Percentiles rank a stretch among this genome's conserved stretches.
Evolutionary conservation across 2,329 filamentous ascomycete species (phyloP).

Genomic region (Ramularia collo-cygni): DNA sequence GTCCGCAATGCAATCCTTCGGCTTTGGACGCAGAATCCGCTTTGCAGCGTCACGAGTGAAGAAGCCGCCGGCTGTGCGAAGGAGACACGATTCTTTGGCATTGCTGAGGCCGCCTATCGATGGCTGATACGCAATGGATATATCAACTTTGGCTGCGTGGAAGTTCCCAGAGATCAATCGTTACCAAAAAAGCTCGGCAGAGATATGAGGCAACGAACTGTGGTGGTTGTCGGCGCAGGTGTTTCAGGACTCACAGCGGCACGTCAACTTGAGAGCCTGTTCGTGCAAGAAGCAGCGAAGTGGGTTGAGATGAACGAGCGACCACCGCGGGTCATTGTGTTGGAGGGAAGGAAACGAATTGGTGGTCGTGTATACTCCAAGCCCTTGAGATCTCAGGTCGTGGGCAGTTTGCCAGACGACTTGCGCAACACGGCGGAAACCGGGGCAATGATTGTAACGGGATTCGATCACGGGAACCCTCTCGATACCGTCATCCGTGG

Average conservation of each 20-base stretch:
- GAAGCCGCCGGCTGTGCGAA: slow-evolving; percentile 87
- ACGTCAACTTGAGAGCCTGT: slow-evolving; percentile 80
- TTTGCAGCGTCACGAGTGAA: slow-evolving; percentile 70
- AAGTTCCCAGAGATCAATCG: slow-evolving; percentile 46
- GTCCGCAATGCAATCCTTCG: slow-evolving; percentile 91
- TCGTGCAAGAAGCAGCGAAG: slow-evolving; percentile 67
- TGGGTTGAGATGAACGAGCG: slow-evolving; percentile 60
- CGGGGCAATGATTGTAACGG: slow-evolving; percentile 97
- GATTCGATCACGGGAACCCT: slow-evolving; percentile 92
- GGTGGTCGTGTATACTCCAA: slow-evolving; percentile 92
- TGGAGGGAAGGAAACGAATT: slow-evolving; percentile 81
- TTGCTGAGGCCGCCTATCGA: slow-evolving; percentile 81
- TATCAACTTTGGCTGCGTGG: slow-evolving; percentile 92
- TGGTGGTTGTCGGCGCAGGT: slow-evolving; percentile 88
- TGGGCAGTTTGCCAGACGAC: slow-evolving; percentile 44
- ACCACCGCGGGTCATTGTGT: slow-evolving; percentile 65
- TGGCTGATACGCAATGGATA: slow-evolving; percentile 89
- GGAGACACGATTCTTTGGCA: slow-evolving; percentile 80
- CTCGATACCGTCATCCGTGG: slow-evolving; percentile 85
- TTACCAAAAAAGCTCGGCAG: slow-evolving; percentile 28
- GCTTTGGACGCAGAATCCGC: slow-evolving; percentile 81
- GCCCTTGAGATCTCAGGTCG: slow-evolving; percentile 54
- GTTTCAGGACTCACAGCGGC: slow-evolving; percentile 89
- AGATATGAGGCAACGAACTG: slow-evolving; percentile 56
- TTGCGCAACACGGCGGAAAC: slow-evolving; percentile 80